A percentile compares a stretch with the other conserved stretches of the same genome.
These are phyloP conservation scores for Aspergillus sp. DNA, from an alignment of 2,329 filamentous ascomycete species.

Conservation along the genomic window DNA sequence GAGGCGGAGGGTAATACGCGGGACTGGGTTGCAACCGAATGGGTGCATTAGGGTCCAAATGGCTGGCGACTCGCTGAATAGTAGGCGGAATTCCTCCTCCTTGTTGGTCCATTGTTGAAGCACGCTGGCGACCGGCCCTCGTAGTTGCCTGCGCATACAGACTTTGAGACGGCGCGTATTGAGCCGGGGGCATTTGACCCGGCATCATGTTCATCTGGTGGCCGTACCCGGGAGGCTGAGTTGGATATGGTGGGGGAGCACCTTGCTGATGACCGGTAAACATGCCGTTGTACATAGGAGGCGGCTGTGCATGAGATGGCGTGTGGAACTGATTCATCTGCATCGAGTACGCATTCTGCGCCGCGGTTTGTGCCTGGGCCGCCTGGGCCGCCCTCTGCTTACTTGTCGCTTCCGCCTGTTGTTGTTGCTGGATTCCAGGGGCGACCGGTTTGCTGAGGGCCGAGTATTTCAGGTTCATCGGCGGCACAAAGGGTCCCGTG, in stretches of 20 bases:
- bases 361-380: conserved; percentile 68
- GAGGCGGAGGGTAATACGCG: conserved; percentile 92
- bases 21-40: conserved; percentile 94
- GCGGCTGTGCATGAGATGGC: conserved; percentile 48
- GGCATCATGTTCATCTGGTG: conserved; percentile 70
- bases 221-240: conserved; percentile 69
- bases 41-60: conserved; percentile 90
- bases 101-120: conserved; percentile 94
- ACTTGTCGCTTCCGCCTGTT: conserved; percentile 89
- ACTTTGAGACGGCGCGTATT: conserved; percentile 71
- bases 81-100: conserved; percentile 88
- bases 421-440: conserved; percentile 91
- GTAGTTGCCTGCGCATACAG: conserved; percentile 73
- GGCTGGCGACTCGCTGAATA: conserved; percentile 91
- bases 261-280: conserved; percentile 68
- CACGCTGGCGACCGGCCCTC: conserved; percentile 78
- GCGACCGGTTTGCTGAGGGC: conserved; percentile 83
- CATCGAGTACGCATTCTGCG: conserved; percentile 67
- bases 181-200: conserved; percentile 64
- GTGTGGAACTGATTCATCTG: conserved; percentile 58
- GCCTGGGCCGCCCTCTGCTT: conserved; percentile 74
- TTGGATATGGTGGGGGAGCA: conserved; percentile 75
- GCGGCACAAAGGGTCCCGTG: conserved; percentile 91
- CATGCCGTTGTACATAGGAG: conserved; percentile 73
- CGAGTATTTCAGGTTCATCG: conserved; percentile 91